A percentile compares a stretch with the other conserved stretches of the same genome.
Evolutionary conservation across 768 basidiomycete genomes (phyloP).

Genomic region (Termitomyces sp.): DNA sequence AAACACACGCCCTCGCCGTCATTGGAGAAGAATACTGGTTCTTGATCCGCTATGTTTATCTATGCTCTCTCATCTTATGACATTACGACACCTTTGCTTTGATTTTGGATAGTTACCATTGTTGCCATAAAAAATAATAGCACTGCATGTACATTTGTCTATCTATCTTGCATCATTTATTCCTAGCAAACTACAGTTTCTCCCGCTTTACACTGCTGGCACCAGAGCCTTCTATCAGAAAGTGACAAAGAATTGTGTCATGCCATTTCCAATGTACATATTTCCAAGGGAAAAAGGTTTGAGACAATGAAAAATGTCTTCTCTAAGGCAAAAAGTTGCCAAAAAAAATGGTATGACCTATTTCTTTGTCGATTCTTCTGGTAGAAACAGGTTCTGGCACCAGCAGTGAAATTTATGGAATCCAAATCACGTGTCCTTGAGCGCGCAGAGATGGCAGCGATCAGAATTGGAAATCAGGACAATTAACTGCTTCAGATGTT

Average conservation of each 20-base stretch:
- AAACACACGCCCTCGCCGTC: constrained; percentile 56
- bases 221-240: no score
- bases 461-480: not conserved
- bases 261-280: no score
- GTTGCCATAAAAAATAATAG: not conserved
- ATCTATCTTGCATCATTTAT: constrained; percentile 10
- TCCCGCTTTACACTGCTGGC: no score
- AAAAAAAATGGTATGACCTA: no score
- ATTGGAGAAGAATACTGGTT: constrained; percentile 35
- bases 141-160: constrained; percentile 8
- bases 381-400: no score
- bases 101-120: not conserved
- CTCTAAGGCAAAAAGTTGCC: no score
- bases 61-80: not conserved
- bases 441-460: not conserved
- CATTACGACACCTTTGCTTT: not conserved
- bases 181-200: not conserved
- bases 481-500: not conserved
- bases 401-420: not conserved
- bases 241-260: no score
- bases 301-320: no score
- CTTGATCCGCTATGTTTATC: constrained; percentile 8
- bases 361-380: no score
- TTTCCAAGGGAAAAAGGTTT: no score
- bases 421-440: not conserved